Conservation (phyloP, 2,329 filamentous ascomycete genomes). For the Phoma sp. region DNA sequence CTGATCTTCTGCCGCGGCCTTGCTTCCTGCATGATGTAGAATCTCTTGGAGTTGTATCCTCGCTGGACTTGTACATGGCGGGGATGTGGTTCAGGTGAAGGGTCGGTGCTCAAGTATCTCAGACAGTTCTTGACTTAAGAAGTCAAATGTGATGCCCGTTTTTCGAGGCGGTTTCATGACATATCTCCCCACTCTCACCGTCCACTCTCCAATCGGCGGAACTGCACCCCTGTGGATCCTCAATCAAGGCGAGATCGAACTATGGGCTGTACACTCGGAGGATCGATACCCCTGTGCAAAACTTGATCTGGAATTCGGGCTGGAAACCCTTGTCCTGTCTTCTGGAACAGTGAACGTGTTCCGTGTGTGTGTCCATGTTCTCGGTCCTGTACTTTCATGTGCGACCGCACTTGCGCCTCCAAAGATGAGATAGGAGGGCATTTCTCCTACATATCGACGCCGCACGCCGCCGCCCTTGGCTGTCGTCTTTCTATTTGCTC, state of each 20-base stretch:
- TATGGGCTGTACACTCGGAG: constrained; percentile 8
- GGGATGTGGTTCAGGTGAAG: not conserved
- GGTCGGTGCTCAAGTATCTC: not conserved
- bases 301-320: not conserved
- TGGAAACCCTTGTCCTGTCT: constrained; percentile 8
- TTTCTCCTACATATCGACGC: constrained; percentile 8
- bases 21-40: not conserved
- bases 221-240: constrained; percentile 12
- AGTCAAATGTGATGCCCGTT: not conserved
- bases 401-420: not conserved
- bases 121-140: not conserved
- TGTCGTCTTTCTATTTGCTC: not conserved
- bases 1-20: not conserved
- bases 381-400: constrained; percentile 1
- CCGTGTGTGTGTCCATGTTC: not conserved
- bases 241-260: constrained; percentile 19
- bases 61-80: not conserved
- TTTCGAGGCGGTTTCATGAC: not conserved
- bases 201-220: constrained; percentile 11
- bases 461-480: not conserved
- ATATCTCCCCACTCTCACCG: constrained; percentile 5
- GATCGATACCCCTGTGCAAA: constrained; percentile 8
- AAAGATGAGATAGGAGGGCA: not conserved
- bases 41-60: not conserved
- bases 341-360: constrained; percentile 3